phyloP scores from a whole-genome alignment of 148 eudicot species.

The Hydrangea macrophylla region DNA sequence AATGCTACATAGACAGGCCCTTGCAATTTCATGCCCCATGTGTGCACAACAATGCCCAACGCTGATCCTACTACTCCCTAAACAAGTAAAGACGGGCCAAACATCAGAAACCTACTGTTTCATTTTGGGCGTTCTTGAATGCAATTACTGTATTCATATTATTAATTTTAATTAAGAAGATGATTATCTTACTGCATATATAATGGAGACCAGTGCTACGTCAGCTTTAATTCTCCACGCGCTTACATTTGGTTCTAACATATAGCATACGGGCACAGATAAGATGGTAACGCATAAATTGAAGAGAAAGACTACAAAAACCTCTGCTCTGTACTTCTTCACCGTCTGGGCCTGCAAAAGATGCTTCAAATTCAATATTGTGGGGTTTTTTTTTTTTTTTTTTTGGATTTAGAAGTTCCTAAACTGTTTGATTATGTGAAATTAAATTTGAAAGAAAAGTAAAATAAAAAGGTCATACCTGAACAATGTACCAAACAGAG shows the following conservation, averaged over 20 bases:
- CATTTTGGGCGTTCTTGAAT: no score
- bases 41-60: background rate
- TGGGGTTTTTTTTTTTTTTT: background rate
- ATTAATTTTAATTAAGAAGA: no score
- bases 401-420: no score
- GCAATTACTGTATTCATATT: no score
- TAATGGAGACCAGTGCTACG: background rate
- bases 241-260: background rate
- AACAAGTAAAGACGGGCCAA: background rate
- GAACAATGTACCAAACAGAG: slow-evolving; percentile 14
- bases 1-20: slow-evolving; percentile 16
- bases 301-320: slow-evolving; percentile 3
- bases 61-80: background rate
- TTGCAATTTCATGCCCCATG: slow-evolving; percentile 1
- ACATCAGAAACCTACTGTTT: no score
- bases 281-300: background rate
- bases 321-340: slow-evolving; percentile 12
- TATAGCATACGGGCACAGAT: background rate
- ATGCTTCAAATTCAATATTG: no score
- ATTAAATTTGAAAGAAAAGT: background rate
- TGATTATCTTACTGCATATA: slow-evolving; percentile 14
- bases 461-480: background rate
- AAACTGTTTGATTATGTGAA: no score
- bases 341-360: no score
- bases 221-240: slow-evolving; percentile 12